Base-by-base conservation (phyloP, 2,329 filamentous ascomycete species). In the Botryotinia narcissicola region DNA sequence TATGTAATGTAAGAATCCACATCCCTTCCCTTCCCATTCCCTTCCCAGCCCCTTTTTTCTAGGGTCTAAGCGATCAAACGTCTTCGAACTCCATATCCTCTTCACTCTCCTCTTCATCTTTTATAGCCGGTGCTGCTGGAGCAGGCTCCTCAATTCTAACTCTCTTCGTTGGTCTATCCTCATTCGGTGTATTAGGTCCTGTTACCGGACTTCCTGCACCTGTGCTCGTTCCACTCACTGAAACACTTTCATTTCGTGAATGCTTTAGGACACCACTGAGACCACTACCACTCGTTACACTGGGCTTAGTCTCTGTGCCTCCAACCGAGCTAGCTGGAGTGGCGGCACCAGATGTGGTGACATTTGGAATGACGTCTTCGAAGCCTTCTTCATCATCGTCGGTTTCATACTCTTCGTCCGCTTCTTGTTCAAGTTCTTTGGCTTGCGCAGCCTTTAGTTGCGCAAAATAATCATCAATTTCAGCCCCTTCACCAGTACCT, bases 391-490 rank as follows among this genome's bases (percentile, higher is more conserved):
- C 82, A 10, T 83, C 83, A 12, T 87, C 86, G 37, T 85, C 85
- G 1, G 84, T 84, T 71, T 86, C 85, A 25, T 85, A 84, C 60
- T 84, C 85, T n/a, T 85, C 86, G 42, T 88, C 85, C 54, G 85
- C 84, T 14, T 85, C 85, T 54, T 85, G 83, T 25, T 84, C 82
- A 10, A 81, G 83, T 77, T 83, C 87, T 74, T 82, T 86, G 73
- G 81, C 85, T 80, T 91, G 87, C 75, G 90, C 88, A 8, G 86
- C 87, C 77, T 90, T 90, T 29, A 94, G 85, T 74, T 87, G 87
- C 54, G 88, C 88, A 80, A 93, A 94, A 73, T 92, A 89, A 71
- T 89, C 88, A 73, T 91, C 90, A 75, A 94, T 87, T 73, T 87
- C 86, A 60, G 87, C 84, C 44, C 86, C 84, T 74, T 86, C 87